Percentiles rank a stretch among this genome's conserved stretches.
Evolutionary conservation across 208 protist genomes (phyloP).

Genomic region (Trichomonas gallinae): DNA sequence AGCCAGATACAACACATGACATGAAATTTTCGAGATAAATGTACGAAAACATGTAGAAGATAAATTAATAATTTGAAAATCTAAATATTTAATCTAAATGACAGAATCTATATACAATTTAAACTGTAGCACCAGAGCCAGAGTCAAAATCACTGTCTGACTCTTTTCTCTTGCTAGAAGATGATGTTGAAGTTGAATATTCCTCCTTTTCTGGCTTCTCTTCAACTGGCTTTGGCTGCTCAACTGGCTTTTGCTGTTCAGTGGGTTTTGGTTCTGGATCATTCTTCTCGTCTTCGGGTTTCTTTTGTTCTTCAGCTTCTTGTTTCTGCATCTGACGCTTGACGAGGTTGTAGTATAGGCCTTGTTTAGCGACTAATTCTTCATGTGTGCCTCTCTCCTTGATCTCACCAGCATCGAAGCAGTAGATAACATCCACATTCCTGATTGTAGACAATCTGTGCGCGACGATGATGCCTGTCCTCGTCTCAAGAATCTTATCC

Average conservation of each 20-base stretch:
- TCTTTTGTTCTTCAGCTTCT: background rate
- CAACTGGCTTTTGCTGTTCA: background rate
- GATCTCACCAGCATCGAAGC: background rate
- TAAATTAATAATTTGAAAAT: no score
- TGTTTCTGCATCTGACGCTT: background rate
- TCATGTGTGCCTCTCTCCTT: background rate
- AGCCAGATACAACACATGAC: no score
- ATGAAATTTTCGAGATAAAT: no score
- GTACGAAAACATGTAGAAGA: no score
- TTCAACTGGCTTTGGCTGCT: background rate
- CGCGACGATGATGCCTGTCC: background rate
- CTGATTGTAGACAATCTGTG: background rate
- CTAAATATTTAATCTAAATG: no score
- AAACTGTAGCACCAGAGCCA: background rate
- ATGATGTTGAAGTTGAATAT: background rate
- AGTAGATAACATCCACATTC: background rate
- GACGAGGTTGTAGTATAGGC: background rate
- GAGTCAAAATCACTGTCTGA: no score
- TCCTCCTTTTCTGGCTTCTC: background rate
- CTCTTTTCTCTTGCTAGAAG: background rate
- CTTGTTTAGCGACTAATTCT: background rate
- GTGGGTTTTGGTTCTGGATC: no score
- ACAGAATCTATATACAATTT: background rate
- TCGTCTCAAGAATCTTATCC: background rate
- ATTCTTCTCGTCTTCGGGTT: background rate